A percentile compares a stretch with the other conserved stretches of the same genome.
These are phyloP conservation scores for Vitis hybrid DNA, from an alignment of 177 flowering plant genomes.

Conservation along the genomic window DNA sequence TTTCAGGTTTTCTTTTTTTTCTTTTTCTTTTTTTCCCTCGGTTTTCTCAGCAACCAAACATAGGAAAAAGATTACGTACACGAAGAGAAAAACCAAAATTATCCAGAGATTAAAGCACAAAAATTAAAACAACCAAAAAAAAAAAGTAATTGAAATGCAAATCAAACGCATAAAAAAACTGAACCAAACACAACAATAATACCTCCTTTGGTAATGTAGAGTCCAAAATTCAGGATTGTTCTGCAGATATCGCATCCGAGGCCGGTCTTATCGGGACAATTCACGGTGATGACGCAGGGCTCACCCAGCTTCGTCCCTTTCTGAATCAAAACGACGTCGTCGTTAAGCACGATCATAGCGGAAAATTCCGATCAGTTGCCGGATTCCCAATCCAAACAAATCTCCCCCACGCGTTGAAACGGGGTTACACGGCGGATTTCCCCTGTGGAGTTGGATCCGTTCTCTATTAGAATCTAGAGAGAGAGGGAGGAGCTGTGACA, in stretches of 20 bases:
- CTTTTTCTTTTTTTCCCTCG: no score
- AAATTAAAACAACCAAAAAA: not conserved
- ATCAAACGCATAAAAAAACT: not conserved
- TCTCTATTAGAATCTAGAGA: no score
- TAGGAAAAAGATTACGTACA: no score
- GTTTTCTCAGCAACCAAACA: no score
- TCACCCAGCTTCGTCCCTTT: constrained; percentile 55
- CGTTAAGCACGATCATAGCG: constrained; percentile 46
- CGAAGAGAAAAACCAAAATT: no score
- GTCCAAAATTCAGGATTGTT: constrained; percentile 72
- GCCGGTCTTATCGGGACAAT: constrained; percentile 81
- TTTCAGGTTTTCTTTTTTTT: no score
- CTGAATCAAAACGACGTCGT: constrained; percentile 68
- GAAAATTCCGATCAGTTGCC: not conserved
- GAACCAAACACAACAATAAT: not conserved
- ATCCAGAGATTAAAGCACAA: not conserved
- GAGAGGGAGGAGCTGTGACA: no score
- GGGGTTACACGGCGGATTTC: no score
- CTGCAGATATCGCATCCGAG: constrained; percentile 82
- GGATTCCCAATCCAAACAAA: not conserved
- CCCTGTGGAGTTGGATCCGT: no score
- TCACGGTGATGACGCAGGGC: constrained; percentile 66
- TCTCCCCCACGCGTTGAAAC: no score
- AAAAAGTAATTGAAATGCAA: not conserved
- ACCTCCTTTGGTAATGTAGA: constrained; percentile 81